phyloP scores from a whole-genome alignment of 2,329 filamentous ascomycete species.

The Exophiala xenobiotica region DNA sequence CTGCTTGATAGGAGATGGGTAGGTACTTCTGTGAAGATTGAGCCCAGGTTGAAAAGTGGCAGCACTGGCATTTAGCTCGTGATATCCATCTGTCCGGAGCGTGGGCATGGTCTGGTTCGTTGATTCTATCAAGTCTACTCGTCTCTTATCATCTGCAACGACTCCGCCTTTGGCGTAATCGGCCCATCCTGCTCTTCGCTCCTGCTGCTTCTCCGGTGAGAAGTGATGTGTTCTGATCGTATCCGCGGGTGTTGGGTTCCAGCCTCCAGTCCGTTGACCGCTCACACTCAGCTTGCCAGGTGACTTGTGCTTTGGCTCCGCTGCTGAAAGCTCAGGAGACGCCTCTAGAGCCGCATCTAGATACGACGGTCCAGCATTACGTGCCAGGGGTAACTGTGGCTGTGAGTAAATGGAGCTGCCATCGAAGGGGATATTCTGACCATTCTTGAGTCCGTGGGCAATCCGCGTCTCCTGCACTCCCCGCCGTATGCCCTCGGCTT shows the following conservation, averaged over 20 bases:
- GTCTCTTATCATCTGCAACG: constrained; percentile 12
- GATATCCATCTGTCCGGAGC: too few species aligned
- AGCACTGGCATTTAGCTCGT: too few species aligned
- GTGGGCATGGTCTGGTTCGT: not conserved
- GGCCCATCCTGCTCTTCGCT: constrained; percentile 15
- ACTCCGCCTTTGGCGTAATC: constrained; percentile 18
- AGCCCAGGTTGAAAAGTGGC: too few species aligned
- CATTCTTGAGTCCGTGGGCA: constrained; percentile 8
- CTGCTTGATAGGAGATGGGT: not conserved
- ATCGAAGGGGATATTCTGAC: constrained; percentile 12
- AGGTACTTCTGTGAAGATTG: too few species aligned
- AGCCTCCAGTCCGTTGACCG: not conserved
- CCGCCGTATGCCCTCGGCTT: not conserved
- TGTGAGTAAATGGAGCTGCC: constrained; percentile 23
- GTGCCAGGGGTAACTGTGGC: constrained; percentile 6
- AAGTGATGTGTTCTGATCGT: not conserved
- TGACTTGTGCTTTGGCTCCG: not conserved
- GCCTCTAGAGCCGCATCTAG: not conserved
- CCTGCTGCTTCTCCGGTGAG: constrained; percentile 10
- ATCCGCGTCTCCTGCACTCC: not conserved
- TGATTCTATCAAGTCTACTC: not conserved
- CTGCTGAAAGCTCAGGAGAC: not conserved
- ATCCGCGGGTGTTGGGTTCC: not conserved
- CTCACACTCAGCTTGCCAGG: not conserved
- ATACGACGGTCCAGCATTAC: constrained; percentile 2